A percentile compares a stretch with the other conserved stretches of the same genome.
Conservation (phyloP, 345 rosid genomes). For the Adansonia digitata region DNA sequence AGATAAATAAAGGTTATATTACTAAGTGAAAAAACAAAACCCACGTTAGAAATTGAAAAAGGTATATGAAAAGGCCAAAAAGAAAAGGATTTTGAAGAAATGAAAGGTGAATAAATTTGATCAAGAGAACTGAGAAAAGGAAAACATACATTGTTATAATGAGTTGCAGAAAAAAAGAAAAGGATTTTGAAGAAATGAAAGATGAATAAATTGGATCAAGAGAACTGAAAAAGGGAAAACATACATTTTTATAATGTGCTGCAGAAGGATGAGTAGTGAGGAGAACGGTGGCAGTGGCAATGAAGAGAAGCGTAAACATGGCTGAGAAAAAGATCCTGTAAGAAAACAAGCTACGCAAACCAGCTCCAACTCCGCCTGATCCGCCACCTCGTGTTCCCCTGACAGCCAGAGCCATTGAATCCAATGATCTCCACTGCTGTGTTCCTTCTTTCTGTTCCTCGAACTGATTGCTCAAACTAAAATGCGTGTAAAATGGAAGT, state of each 20-base stretch:
- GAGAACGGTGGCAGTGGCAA: slow-evolving; percentile 70
- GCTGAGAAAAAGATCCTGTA: slow-evolving; percentile 87
- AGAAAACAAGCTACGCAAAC: slow-evolving; percentile 63
- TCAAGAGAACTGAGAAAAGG: too few relatives aligned
- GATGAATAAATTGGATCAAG: background rate
- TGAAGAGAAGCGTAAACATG: slow-evolving; percentile 69
- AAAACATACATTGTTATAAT: too few relatives aligned
- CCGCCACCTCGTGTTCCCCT: slow-evolving; percentile 62
- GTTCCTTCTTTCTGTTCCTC: background rate
- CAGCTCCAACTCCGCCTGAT: slow-evolving; percentile 42
- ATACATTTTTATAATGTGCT: slow-evolving; percentile 37
- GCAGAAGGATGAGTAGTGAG: slow-evolving; percentile 52
- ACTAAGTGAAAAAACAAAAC: background rate
- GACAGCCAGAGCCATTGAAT: slow-evolving; percentile 68
- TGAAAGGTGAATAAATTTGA: background rate
- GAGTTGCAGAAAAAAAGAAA: too few relatives aligned
- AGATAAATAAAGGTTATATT: background rate
- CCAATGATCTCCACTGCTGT: background rate
- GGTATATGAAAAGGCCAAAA: background rate
- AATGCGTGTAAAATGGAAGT: background rate
- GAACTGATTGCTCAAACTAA: background rate
- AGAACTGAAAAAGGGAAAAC: background rate
- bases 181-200: background rate
- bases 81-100: background rate
- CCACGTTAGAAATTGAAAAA: background rate